Conservation (phyloP, 2,329 filamentous ascomycete species). For the Nemania abortiva region DNA sequence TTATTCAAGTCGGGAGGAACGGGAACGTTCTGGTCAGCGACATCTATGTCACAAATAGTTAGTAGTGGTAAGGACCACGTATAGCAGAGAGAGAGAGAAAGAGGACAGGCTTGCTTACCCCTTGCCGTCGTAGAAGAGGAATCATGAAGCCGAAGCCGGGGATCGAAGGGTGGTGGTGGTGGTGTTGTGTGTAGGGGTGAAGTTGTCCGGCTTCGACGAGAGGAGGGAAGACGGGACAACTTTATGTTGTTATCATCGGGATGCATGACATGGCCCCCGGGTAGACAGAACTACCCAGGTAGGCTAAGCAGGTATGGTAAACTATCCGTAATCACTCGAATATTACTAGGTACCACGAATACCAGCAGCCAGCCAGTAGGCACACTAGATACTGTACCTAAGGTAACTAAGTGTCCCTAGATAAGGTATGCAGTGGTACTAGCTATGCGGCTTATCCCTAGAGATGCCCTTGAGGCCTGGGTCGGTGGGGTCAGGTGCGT, state of each 20-base stretch:
- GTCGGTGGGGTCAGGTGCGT: conserved; percentile 11
- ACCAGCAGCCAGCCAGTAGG: background rate
- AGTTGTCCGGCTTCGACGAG: conserved; percentile 40
- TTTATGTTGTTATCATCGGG: conserved; percentile 45
- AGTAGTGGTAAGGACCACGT: background rate
- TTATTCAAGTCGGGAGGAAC: conserved; percentile 36
- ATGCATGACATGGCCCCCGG: conserved; percentile 40
- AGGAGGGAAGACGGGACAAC: conserved; percentile 46
- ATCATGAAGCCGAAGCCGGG: conserved; percentile 47
- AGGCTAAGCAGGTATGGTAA: background rate
- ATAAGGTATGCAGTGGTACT: background rate
- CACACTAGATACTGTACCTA: conserved; percentile 10
- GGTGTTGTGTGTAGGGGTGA: conserved; percentile 37
- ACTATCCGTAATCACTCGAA: conserved; percentile 9
- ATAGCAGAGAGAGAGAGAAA: too few relatives aligned
- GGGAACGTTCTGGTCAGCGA: conserved; percentile 42
- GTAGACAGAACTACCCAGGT: background rate
- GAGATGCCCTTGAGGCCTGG: background rate
- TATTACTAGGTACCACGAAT: background rate
- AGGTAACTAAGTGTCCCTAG: background rate
- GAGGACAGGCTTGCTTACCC: conserved; percentile 7
- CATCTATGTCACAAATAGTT: conserved; percentile 23
- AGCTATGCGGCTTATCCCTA: background rate
- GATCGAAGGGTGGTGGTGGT: conserved; percentile 42
- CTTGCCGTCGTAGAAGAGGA: conserved; percentile 17